These are phyloP conservation scores for Casuarina cunninghamiana DNA, from an alignment of 306 rosid genomes.

Conservation along the genomic window DNA sequence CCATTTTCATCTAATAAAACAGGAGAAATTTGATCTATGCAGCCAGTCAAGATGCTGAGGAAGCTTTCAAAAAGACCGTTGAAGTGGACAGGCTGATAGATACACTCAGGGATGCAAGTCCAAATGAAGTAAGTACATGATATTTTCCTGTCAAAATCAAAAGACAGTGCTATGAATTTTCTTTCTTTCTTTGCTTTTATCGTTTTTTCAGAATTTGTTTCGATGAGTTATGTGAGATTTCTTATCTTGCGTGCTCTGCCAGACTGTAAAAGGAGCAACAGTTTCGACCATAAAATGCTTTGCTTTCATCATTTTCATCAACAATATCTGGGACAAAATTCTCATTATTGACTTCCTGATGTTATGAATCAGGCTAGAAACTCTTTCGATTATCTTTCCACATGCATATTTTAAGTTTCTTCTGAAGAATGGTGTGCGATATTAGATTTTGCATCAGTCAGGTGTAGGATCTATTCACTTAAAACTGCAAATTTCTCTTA, in stretches of 20 bases:
- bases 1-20: conserved; percentile 76
- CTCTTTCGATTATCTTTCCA: conserved; percentile 1
- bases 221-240: not conserved
- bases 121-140: conserved; percentile 50
- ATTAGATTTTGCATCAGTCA: not conserved
- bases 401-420: not conserved
- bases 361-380: not conserved
- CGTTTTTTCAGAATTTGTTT: not conserved
- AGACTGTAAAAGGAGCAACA: not conserved
- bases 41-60: conserved; percentile 86
- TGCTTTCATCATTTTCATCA: not conserved
- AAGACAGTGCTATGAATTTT: not conserved
- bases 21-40: conserved; percentile 95
- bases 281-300: not conserved
- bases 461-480: conserved; percentile 5
- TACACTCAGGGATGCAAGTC: conserved; percentile 69
- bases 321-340: not conserved
- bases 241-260: not conserved
- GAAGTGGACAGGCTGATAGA: conserved; percentile 87
- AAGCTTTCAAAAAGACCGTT: conserved; percentile 84
- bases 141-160: not conserved
- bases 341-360: not conserved
- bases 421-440: not conserved
- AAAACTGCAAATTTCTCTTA: not conserved
- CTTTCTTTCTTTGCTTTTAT: not conserved